Evolutionary conservation across 176 grass and related monocot species (phyloP), one percentile per base, ranked within the genome.

Genomic region (Metroxylon sagu): DNA sequence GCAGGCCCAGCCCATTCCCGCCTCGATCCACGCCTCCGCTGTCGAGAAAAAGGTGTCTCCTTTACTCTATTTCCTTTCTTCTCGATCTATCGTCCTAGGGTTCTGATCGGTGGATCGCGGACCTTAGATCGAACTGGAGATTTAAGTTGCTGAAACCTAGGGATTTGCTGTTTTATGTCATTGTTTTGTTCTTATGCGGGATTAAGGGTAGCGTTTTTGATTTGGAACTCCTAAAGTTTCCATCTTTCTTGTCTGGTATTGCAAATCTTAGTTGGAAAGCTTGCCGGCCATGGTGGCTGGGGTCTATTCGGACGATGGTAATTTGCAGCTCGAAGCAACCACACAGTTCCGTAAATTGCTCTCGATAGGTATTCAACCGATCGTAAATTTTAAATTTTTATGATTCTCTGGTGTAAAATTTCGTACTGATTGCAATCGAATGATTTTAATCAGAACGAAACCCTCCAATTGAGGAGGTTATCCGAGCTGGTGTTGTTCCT

Each of bases 271-370:
- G 92, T 80, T 97, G 48, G 92, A 97, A 77, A 97, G 84, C 78
- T 64, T 97, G 56, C 92, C 92, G 25, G 80, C 69, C 54, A 88
- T 96, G 87, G 81, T 96, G 50, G 73, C 66, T 27, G 84, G 87
- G 26, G 87, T 85, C 71, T 88, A 91, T 80, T 88, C 84, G 0
- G 87, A 88, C 23, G 92, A 91, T 59, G 76, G 70, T 17, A 77
- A 6, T 59, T 54, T 76, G 65, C 92, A 91, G 58, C 84, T 97
- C 51, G 84, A 97, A 49, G 84, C 87, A 5, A 87, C 86, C 5
- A 97, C 92, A 29, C 87, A 97, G 60, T 91, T 97, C 62, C 78
- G 87, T 53, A 97, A 97, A 68, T 67, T 97, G 64, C 84, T 97
- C 6, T 97, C 87, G 5, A 97, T 97, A 67, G 92, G 92, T 91